Base-by-base conservation (phyloP, 1,284 basidiomycete genomes). In the Chondrostereum purpureum region DNA sequence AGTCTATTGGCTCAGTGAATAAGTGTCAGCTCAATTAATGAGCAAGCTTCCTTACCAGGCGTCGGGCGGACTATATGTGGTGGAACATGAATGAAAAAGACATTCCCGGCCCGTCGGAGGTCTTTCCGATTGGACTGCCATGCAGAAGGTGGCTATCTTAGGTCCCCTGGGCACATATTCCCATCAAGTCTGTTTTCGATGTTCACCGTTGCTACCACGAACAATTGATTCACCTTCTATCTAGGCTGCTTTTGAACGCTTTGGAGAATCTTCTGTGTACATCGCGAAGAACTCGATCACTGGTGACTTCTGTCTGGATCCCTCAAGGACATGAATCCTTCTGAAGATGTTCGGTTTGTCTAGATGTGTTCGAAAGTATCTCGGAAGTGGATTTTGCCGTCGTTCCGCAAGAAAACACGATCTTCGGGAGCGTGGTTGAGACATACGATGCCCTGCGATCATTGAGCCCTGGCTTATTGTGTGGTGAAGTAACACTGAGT, bases 101-200 rank as follows among this genome's bases (percentile, higher is more conserved):
- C n/a, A n/a, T n/a, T n/a, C n/a, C n/a, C n/a, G n/a, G n/a, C n/a
- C n/a, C n/a, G n/a, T n/a, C n/a, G n/a, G n/a, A n/a, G n/a, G n/a
- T n/a, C n/a, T n/a, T n/a, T n/a, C n/a, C n/a, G n/a, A n/a, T n/a
- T n/a, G n/a, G n/a, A n/a, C n/a, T n/a, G n/a, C 44, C 19, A 50
- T 21, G 42, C 42, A 51, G 23, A 53, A 51, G 47, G 68, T 78
- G 12, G 75, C 76, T 42, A 78, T 80, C 57, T 67, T 89, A 21
- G 86, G 86, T 6, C 86, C 87, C 17, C 58, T 72, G 39, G 86
- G 87, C 38, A 89, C 86, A 27, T 88, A 86, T 58, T 77, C 85
- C 39, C 85, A 89, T 53, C 83, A 88, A 69, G 86, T 81, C 49
- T 48, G 71, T 59, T 22, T 12, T 17, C 38, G 27, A 12, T 14